Conservation (phyloP, 176 grass and related monocot genomes). For the Oryza meyeriana region DNA sequence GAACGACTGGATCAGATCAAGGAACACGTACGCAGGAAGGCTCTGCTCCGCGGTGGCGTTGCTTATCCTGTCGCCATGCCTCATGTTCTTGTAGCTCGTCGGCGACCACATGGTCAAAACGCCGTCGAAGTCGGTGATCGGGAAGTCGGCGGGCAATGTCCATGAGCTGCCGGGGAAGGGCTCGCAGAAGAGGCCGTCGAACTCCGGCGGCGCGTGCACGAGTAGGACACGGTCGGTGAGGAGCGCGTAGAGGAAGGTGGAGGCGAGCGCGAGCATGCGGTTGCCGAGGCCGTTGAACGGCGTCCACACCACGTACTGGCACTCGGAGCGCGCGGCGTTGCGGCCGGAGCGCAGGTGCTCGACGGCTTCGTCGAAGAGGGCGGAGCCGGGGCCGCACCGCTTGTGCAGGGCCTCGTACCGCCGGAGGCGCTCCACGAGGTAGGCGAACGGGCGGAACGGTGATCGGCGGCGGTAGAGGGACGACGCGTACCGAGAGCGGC, state of each 20-base stretch:
- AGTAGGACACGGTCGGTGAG: conserved; percentile 72
- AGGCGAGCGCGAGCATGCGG: conserved; percentile 58
- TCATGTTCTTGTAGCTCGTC: conserved; percentile 56
- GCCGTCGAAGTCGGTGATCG: conserved; percentile 45
- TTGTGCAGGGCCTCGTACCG: conserved; percentile 68
- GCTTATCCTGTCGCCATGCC: not conserved
- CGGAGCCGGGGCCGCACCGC: conserved; percentile 49
- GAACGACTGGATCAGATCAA: conserved; percentile 52
- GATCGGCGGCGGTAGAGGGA: conserved; percentile 39
- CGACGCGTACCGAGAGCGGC: conserved; percentile 46
- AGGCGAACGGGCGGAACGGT: conserved; percentile 38
- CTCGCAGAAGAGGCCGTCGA: conserved; percentile 70
- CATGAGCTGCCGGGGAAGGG: conserved; percentile 72
- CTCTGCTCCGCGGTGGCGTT: conserved; percentile 24
- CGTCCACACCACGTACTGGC: conserved; percentile 67
- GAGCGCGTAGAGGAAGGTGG: conserved; percentile 80
- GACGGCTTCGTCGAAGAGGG: conserved; percentile 43
- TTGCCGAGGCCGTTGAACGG: conserved; percentile 73
- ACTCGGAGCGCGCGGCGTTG: conserved; percentile 35
- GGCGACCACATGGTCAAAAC: conserved; percentile 38
- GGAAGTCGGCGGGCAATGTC: conserved; percentile 59
- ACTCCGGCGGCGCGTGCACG: conserved; percentile 31
- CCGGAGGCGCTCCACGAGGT: conserved; percentile 53
- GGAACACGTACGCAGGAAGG: conserved; percentile 49
- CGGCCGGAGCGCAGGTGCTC: conserved; percentile 50